Conservation (phyloP, 2,329 filamentous ascomycete genomes). For the Nakataea oryzae region DNA sequence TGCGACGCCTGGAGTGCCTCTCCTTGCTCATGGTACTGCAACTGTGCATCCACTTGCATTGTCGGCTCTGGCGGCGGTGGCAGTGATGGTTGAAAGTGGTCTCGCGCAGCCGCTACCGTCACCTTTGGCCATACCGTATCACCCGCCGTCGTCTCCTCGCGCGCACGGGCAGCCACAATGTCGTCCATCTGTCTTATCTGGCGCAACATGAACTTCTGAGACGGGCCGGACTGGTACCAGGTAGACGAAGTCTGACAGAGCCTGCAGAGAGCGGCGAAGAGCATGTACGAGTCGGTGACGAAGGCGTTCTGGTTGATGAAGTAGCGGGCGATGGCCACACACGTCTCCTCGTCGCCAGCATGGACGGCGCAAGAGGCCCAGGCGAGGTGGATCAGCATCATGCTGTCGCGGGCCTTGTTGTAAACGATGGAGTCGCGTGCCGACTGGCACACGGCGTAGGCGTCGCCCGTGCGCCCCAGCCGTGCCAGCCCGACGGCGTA, state of each 20-base stretch:
- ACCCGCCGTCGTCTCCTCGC: not conserved
- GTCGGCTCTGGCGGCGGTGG: not conserved
- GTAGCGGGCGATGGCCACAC: conserved; percentile 63
- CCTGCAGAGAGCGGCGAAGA: conserved; percentile 70
- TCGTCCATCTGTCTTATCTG: conserved; percentile 87
- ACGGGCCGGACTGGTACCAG: conserved; percentile 71
- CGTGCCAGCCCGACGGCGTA: conserved; percentile 71
- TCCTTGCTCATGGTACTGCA: not conserved
- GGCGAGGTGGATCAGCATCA: conserved; percentile 64
- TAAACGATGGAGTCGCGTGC: conserved; percentile 77
- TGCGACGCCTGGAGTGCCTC: not conserved
- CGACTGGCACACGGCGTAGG: conserved; percentile 71
- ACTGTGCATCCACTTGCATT: not conserved
- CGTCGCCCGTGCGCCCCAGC: conserved; percentile 54
- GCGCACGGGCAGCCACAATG: conserved; percentile 24
- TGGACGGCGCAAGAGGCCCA: conserved; percentile 81
- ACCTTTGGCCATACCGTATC: not conserved
- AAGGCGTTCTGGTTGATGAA: conserved; percentile 77
- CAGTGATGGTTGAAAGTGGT: not conserved
- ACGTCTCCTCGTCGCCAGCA: conserved; percentile 68
- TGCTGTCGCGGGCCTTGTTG: conserved; percentile 55
- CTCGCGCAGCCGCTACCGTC: not conserved
- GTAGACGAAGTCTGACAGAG: conserved; percentile 62
- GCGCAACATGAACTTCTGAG: conserved; percentile 83
- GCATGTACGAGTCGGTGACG: conserved; percentile 70